These are phyloP conservation scores for Craterostigma plantagineum DNA, from an alignment of 257 asterid genomes.

Conservation along the genomic window DNA sequence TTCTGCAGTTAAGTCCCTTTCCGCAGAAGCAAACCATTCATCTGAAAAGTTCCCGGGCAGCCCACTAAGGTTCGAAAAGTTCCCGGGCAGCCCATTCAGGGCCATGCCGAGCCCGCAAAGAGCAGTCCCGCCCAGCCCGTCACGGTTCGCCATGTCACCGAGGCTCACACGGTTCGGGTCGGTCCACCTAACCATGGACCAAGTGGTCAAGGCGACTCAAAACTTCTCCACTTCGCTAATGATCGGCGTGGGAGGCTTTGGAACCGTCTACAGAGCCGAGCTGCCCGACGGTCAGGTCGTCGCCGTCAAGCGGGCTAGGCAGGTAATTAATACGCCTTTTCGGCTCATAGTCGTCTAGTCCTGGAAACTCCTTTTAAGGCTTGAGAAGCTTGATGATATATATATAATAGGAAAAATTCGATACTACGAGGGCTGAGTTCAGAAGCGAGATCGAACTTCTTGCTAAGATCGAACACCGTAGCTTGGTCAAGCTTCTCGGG, in stretches of 20 bases:
- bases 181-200: conserved; percentile 59
- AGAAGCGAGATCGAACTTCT: conserved; percentile 86
- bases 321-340: too few relatives aligned
- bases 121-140: conserved; percentile 87
- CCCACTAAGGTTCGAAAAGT: conserved; percentile 14
- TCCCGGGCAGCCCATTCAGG: conserved; percentile 30
- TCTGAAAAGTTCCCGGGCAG: too few relatives aligned
- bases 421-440: conserved; percentile 46
- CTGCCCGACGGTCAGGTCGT: conserved; percentile 64
- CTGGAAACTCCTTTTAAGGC: too few relatives aligned
- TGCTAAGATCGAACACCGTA: conserved; percentile 88
- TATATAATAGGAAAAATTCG: conserved; percentile 40
- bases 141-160: conserved; percentile 84
- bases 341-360: too few relatives aligned
- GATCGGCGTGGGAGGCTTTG: conserved; percentile 95
- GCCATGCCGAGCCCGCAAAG: conserved; percentile 62
- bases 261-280: conserved; percentile 73
- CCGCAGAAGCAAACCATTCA: too few relatives aligned
- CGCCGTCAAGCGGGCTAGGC: conserved; percentile 92
- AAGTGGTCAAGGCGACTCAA: conserved; percentile 52
- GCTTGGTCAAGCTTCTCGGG: conserved; percentile 85
- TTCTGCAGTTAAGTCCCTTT: too few relatives aligned
- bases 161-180: conserved; percentile 77
- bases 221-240: conserved; percentile 46
- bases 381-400: too few relatives aligned